Evolutionary conservation across 73 alveolate genomes (phyloP).

Genomic region (Paramecium tetraurelia): DNA sequence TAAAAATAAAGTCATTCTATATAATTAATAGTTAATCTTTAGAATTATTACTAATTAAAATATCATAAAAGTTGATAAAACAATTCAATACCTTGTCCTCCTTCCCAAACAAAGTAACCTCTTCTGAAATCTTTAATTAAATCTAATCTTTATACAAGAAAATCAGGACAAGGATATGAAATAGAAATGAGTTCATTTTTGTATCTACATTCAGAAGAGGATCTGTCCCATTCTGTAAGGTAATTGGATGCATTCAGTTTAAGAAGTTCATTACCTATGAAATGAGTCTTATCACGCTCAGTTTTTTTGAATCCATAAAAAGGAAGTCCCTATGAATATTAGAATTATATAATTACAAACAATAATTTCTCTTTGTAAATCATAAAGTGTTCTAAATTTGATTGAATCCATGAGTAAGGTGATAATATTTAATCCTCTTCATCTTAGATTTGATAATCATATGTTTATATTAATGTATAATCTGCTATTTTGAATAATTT

Average conservation of each 20-base stretch:
- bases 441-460: not conserved
- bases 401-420: not conserved
- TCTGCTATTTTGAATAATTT: not conserved
- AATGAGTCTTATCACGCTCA: not conserved
- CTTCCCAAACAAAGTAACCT: not conserved
- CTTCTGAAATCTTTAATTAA: not conserved
- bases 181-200: not conserved
- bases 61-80: not conserved
- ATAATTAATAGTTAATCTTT: not conserved
- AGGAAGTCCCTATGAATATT: not conserved
- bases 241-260: not conserved
- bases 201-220: not conserved
- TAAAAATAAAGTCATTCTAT: not conserved
- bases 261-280: not conserved
- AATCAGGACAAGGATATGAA: not conserved
- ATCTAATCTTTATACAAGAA: not conserved
- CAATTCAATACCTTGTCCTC: not conserved
- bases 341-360: not conserved
- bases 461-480: not conserved
- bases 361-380: not conserved
- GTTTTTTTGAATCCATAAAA: not conserved
- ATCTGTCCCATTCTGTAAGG: not conserved
- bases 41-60: not conserved
- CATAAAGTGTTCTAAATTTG: not conserved
- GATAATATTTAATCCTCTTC: not conserved